Percentiles rank a stretch among this genome's conserved stretches.
Evolutionary conservation across 2,329 filamentous ascomycete species (phyloP).

Genomic region (Talaromyces rugulosus): DNA sequence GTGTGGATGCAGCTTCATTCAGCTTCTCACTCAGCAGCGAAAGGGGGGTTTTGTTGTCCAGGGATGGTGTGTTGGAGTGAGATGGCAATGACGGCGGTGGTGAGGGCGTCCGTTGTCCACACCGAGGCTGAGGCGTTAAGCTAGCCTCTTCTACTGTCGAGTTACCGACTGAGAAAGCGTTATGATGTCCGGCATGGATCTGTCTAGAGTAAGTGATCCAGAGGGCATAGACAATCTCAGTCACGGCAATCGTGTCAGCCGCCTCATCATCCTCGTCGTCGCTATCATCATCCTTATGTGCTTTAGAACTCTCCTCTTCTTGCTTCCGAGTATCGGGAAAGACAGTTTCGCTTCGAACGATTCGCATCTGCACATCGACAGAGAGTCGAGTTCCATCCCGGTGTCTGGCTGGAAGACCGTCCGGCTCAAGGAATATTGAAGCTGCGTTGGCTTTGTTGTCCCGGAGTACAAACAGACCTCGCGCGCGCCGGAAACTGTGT

Average conservation of each 20-base stretch:
- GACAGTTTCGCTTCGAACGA: conserved; percentile 82
- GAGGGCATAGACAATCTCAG: conserved; percentile 85
- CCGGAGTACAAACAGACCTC: conserved; percentile 75
- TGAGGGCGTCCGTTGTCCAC: conserved; percentile 59
- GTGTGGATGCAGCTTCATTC: conserved; percentile 45
- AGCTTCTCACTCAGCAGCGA: conserved; percentile 51
- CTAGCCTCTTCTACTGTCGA: conserved; percentile 61
- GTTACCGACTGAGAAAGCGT: conserved; percentile 49
- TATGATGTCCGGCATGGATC: conserved; percentile 68
- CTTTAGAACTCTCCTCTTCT: conserved; percentile 43
- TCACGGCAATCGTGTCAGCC: conserved; percentile 42
- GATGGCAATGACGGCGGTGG: conserved; percentile 22
- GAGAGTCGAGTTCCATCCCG: conserved; percentile 88
- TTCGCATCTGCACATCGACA: conserved; percentile 93
- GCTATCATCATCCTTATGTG: conserved; percentile 26
- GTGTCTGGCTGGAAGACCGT: conserved; percentile 79
- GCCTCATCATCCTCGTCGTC: conserved; percentile 28
- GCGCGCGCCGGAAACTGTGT: conserved; percentile 87
- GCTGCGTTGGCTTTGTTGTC: conserved; percentile 77
- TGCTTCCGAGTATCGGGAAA: conserved; percentile 56
- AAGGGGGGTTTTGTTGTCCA: conserved; percentile 36
- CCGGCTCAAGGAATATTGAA: conserved; percentile 74
- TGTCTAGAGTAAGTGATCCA: conserved; percentile 98
- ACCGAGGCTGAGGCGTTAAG: conserved; percentile 72
- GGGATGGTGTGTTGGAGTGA: conserved; percentile 22